A percentile compares a stretch with the other conserved stretches of the same genome.
Conservation (phyloP, 768 basidiomycete genomes). For the Auriscalpium microsporum region DNA sequence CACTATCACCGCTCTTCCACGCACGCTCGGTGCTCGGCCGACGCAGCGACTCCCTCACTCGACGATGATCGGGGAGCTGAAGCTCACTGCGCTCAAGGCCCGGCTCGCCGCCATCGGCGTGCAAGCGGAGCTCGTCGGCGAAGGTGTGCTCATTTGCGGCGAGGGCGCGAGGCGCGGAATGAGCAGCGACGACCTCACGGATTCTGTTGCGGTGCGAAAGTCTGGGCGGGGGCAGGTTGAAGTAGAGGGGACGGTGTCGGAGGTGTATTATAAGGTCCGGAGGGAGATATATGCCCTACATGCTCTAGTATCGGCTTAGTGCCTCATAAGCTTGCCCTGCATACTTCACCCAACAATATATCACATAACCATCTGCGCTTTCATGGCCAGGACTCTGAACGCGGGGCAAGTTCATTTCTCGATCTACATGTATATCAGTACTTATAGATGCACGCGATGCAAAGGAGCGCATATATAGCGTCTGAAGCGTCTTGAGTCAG, state of each 20-base stretch:
- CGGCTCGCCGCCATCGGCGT: slow-evolving; percentile 67
- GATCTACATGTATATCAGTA: no score
- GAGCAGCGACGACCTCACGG: slow-evolving; percentile 39
- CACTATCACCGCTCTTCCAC: slow-evolving; percentile 24
- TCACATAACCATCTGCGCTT: no score
- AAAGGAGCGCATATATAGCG: no score
- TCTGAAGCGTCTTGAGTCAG: no score
- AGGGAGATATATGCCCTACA: slow-evolving; percentile 86
- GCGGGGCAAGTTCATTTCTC: no score
- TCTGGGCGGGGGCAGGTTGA: slow-evolving; percentile 78
- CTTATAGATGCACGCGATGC: no score
- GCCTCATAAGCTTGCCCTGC: background rate
- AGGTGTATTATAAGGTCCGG: slow-evolving; percentile 83
- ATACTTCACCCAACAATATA: background rate
- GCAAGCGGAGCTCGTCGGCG: slow-evolving; percentile 91
- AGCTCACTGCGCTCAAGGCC: slow-evolving; percentile 82
- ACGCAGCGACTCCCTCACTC: slow-evolving; percentile 69
- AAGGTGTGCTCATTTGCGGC: slow-evolving; percentile 90
- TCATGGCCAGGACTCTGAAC: no score
- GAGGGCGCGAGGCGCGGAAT: slow-evolving; percentile 39
- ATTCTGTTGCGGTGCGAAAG: slow-evolving; percentile 85
- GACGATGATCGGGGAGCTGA: slow-evolving; percentile 96
- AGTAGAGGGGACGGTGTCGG: slow-evolving; percentile 82
- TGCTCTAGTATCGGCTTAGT: slow-evolving; percentile 68
- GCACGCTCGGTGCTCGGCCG: slow-evolving; percentile 57